Percentiles rank a stretch among this genome's conserved stretches.
Evolutionary conservation across 2,329 filamentous ascomycete species (phyloP).

Genomic region (Pseudogymnoascus sp.): DNA sequence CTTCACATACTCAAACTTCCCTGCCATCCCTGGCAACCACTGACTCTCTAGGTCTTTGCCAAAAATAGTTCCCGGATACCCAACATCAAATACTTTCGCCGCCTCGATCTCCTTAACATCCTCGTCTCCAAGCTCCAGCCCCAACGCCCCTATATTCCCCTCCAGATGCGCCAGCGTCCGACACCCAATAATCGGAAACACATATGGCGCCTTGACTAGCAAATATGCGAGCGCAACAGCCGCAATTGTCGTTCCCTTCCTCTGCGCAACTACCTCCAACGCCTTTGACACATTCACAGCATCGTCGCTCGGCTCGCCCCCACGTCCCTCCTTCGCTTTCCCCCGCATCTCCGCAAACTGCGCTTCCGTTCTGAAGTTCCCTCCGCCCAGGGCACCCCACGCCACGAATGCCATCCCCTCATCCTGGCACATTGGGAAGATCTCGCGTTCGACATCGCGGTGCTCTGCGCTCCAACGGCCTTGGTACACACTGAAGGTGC

Average conservation of each 20-base stretch:
- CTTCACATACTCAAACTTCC: conserved; percentile 44
- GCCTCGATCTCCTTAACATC: conserved; percentile 62
- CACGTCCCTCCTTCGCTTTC: conserved; percentile 22
- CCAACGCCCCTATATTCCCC: conserved; percentile 62
- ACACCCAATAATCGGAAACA: conserved; percentile 67
- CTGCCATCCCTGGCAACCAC: conserved; percentile 33
- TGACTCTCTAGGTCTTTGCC: conserved; percentile 32
- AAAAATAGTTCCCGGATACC: conserved; percentile 60
- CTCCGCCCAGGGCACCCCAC: conserved; percentile 47
- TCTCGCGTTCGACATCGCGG: conserved; percentile 60
- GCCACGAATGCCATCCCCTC: conserved; percentile 53
- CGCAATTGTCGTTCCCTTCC: conserved; percentile 51
- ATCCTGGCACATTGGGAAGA: conserved; percentile 50
- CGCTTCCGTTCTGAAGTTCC: conserved; percentile 43
- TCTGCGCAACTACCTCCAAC: conserved; percentile 44
- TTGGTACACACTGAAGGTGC: conserved; percentile 63
- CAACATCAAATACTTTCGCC: conserved; percentile 54
- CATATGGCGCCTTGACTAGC: conserved; percentile 62
- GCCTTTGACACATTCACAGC: conserved; percentile 47
- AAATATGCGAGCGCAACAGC: conserved; percentile 66
- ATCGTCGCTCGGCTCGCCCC: conserved; percentile 36
- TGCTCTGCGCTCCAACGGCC: conserved; percentile 54
- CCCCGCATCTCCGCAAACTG: conserved; percentile 35
- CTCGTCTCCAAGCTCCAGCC: conserved; percentile 49
- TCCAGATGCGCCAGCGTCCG: conserved; percentile 63